Conservation (phyloP, 345 rosid species). For the Atalantia buxifolia region DNA sequence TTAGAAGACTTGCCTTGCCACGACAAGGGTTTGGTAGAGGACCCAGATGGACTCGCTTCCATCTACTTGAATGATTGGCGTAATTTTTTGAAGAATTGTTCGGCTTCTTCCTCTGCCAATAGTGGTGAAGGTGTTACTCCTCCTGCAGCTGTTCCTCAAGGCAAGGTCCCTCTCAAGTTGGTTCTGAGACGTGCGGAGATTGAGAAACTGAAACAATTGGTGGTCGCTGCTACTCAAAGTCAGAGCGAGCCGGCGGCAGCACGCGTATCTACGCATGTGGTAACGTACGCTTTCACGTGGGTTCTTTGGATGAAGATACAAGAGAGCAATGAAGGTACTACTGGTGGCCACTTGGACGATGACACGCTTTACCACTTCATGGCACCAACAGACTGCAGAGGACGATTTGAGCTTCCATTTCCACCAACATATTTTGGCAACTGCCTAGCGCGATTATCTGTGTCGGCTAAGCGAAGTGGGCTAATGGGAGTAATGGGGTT, state of each 20-base stretch:
- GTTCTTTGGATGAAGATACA: conserved; percentile 21
- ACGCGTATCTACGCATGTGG: conserved; percentile 28
- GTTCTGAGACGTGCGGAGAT: not conserved
- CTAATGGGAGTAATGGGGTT: conserved; percentile 24
- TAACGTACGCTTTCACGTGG: conserved; percentile 37
- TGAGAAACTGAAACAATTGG: not conserved
- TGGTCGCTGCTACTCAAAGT: too few relatives aligned
- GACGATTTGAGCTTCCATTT: conserved; percentile 18
- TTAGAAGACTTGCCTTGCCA: not conserved
- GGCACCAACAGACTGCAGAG: conserved; percentile 24
- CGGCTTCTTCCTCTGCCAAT: too few relatives aligned
- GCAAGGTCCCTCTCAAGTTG: not conserved
- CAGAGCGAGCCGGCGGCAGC: not conserved
- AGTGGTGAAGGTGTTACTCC: too few relatives aligned
- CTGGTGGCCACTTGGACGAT: not conserved
- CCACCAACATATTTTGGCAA: conserved; percentile 44
- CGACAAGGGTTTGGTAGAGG: not conserved
- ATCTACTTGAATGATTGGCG: not conserved
- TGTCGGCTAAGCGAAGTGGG: conserved; percentile 22
- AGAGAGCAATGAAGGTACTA: not conserved
- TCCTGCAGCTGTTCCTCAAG: not conserved
- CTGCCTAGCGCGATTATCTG: conserved; percentile 22
- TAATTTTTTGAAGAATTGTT: too few relatives aligned
- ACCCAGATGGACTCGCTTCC: not conserved
- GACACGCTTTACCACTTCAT: conserved; percentile 12